Evolutionary conservation across 2,329 filamentous ascomycete genomes (phyloP), one percentile per base, ranked within the genome.

Genomic region (Ophiocordyceps sinensis): DNA sequence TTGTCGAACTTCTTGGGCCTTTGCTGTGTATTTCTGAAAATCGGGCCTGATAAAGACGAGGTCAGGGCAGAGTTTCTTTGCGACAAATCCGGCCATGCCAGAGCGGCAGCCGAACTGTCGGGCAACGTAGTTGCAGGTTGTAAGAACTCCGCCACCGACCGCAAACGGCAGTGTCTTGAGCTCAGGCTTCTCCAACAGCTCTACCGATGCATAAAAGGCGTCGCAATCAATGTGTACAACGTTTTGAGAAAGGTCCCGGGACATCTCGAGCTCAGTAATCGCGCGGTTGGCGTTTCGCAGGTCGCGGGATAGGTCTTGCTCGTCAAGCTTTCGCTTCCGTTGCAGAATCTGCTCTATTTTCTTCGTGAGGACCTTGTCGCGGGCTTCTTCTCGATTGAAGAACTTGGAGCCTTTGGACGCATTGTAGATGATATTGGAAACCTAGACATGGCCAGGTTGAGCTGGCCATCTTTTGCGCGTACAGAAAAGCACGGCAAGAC

Each of bases 181-280:
- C 55, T 94, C 88, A 0, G 89, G 91, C 1, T 82, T 73, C 52
- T 85, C 81, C 3, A 88, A 71, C 49, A 80, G 85, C 58, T 96
- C 91, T 1, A 96, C 91, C 0, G 91, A 86, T 1, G 91, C 91
- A 54, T 91, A 98, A 61, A 98, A 98, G 14, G 91, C 91, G 65
- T 98, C 91, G 61, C 91, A 96, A 59, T 98, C 91, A 38, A 96
- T 75, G 56, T 98, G 91, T 1, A 96, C 82, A 21, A 96, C 76
- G 43, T 77, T 69, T 57, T 96, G 91, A 1, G 79, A 81, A 30
- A 98, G 66, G 54, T 96, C 88, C 37, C 91, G 74, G 1, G 73
- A 70, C 8, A 78, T 56, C 54, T 98, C 91, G 17, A 95, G 71
- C 51, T 89, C 78, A 1, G 78, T 70, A 41, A 96, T 79, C 45